Evolutionary conservation across 805 yeast species (phyloP).

Genomic region (Cyberlindnera nakhonratchasimensis): DNA sequence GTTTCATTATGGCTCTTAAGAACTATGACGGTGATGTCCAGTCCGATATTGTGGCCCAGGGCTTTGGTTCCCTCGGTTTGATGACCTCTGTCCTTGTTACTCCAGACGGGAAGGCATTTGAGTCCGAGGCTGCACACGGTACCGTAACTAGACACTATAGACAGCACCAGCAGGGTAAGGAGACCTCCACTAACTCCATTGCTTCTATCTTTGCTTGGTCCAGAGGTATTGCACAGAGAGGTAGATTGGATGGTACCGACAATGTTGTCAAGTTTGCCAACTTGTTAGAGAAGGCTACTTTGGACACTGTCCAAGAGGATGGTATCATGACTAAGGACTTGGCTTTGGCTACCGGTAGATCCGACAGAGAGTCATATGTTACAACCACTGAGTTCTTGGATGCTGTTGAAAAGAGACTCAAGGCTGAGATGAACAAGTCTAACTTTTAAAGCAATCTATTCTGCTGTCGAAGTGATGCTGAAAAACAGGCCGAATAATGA

Average conservation of each 20-base stretch:
- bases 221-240: constrained; percentile 90
- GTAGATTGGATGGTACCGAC: constrained; percentile 83
- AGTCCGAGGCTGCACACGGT: constrained; percentile 98
- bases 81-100: constrained; percentile 96
- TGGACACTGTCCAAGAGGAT: constrained; percentile 80
- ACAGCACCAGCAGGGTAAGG: constrained; percentile 94
- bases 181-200: constrained; percentile 94
- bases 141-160: constrained; percentile 97
- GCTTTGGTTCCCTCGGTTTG: constrained; percentile 93
- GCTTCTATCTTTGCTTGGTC: constrained; percentile 98
- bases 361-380: constrained; percentile 77
- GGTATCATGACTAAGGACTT: constrained; percentile 95
- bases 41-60: constrained; percentile 97
- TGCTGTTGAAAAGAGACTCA: constrained; percentile 64
- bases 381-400: constrained; percentile 75
- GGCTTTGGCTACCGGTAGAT: constrained; percentile 84
- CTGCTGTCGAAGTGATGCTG: neutral
- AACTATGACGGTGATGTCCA: constrained; percentile 98
- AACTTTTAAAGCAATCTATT: constrained; percentile 8
- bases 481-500: neutral
- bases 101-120: constrained; percentile 96
- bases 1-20: constrained; percentile 92
- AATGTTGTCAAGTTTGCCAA: constrained; percentile 80
- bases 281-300: constrained; percentile 73
- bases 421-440: constrained; percentile 29